Conservation (phyloP, 208 protist species). For the Trypanosoma platydactyli region DNA sequence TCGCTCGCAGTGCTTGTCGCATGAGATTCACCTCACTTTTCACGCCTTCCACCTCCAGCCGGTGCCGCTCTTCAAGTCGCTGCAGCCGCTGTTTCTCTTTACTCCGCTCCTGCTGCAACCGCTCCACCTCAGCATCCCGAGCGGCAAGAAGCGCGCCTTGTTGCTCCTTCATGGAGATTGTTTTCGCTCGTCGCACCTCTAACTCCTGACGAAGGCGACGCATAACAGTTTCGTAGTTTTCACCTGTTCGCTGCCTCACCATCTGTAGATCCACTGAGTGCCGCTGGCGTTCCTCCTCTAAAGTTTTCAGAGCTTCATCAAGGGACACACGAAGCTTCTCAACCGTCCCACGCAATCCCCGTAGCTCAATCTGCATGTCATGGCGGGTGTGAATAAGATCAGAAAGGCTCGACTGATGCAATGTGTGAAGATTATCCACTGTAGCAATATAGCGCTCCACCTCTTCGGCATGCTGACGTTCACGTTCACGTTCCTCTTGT, state of each 20-base stretch:
- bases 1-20: slow-evolving; percentile 67
- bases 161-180: slow-evolving; percentile 11
- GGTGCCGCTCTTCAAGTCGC: slow-evolving; percentile 51
- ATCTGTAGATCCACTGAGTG: slow-evolving; percentile 24
- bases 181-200: slow-evolving; percentile 24
- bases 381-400: slow-evolving; percentile 67
- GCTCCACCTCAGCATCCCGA: slow-evolving; percentile 19
- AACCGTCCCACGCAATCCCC: slow-evolving; percentile 37
- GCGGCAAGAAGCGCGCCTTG: slow-evolving; percentile 19
- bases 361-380: slow-evolving; percentile 39
- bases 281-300: slow-evolving; percentile 30
- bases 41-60: slow-evolving; percentile 67
- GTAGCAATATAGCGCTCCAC: slow-evolving; percentile 31
- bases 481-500: slow-evolving; percentile 32
- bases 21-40: slow-evolving; percentile 75
- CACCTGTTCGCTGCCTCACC: slow-evolving; percentile 1
- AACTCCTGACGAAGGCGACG: slow-evolving; percentile 32
- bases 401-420: slow-evolving; percentile 51
- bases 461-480: slow-evolving; percentile 35
- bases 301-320: slow-evolving; percentile 1
- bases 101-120: slow-evolving; percentile 28
- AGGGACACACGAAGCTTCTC: slow-evolving; percentile 44
- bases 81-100: slow-evolving; percentile 23
- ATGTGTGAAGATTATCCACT: slow-evolving; percentile 46
- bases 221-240: neutral